Conservation (phyloP, 495 filamentous ascomycete genomes). For the Ascodesmis nigricans region DNA sequence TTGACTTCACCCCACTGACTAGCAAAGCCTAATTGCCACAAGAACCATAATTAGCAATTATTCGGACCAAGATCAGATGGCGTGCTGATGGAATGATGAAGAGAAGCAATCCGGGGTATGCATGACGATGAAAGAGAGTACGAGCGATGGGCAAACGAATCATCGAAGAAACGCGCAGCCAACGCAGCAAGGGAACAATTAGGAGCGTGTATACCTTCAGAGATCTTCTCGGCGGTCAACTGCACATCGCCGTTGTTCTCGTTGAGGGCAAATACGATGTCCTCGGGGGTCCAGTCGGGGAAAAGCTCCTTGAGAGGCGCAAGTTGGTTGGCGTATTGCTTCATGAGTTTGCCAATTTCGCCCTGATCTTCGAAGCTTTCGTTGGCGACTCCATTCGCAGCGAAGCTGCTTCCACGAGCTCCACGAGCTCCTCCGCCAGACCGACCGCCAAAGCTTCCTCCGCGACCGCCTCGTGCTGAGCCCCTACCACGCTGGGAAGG, state of each 20-base stretch:
- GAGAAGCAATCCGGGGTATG: too few species aligned
- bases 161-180: slow-evolving; percentile 4
- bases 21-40: slow-evolving; percentile 66
- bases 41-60: slow-evolving; percentile 1
- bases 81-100: too few species aligned
- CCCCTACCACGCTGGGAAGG: slow-evolving; percentile 50
- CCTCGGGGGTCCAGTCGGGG: slow-evolving; percentile 75
- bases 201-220: slow-evolving; percentile 56
- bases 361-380: slow-evolving; percentile 57
- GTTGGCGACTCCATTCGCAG: slow-evolving; percentile 34
- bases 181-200: slow-evolving; percentile 4
- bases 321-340: slow-evolving; percentile 55
- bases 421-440: slow-evolving; percentile 37
- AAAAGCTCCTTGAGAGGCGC: slow-evolving; percentile 70
- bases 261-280: slow-evolving; percentile 72
- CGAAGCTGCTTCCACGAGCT: slow-evolving; percentile 44
- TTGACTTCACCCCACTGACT: slow-evolving; percentile 91
- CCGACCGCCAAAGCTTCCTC: slow-evolving; percentile 46
- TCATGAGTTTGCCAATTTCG: slow-evolving; percentile 79
- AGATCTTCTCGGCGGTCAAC: slow-evolving; percentile 66
- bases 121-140: too few species aligned
- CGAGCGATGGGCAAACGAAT: too few species aligned
- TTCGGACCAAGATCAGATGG: background rate
- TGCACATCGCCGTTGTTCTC: slow-evolving; percentile 81
- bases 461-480: slow-evolving; percentile 61